Evolutionary conservation across 73 alveolate species (phyloP), one percentile per base, ranked within the genome.

Genomic region (Blepharisma stoltei): DNA sequence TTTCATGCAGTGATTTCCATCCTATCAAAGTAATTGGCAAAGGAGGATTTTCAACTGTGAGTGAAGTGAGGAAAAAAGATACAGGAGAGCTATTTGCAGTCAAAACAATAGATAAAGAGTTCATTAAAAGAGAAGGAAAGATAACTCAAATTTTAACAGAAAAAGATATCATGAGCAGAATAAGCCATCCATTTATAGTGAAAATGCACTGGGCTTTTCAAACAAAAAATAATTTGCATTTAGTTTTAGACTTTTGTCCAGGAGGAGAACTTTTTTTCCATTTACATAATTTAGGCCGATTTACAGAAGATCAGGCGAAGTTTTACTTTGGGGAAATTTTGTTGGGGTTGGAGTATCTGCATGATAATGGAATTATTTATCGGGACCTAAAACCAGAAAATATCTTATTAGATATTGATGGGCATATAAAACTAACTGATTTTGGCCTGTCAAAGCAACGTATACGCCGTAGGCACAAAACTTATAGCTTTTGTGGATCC

Each of bases 151-250:
- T 88, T 14, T 83, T 88, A 85, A 76, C 89, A 53, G 95, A 88
- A 66, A 69, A 92, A 55, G 81, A 75, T 73, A 85, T 88, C n/a
- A 68, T 88, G 90, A 84, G 80, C 45, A 71, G 76, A 54, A 71
- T 84, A 20, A 76, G 53, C 11, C 89, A 86, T 60, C 96, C 95
- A 25, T 93, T 89, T 83, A 76, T 93, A 27, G 88, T 91, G 25
- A 76, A 86, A 78, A 83, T 93, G 93, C 81, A 85, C 54, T 93
- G 84, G 66, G 97, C 98, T 9, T 93, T 93, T 81, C 87, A 90
- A 70, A 76, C 91, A 14, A 54, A 82, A 76, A 86, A 88, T 48
- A 82, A 85, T 45, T 47, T 88, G 27, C 73, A 69, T 23, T 73
- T 80, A 14, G 38, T 82, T 6, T 43, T 82, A 6, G 90, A 82